These are phyloP conservation scores for Trichophyton mentagrophytes DNA, from an alignment of 2,329 filamentous ascomycete species.

Conservation along the genomic window DNA sequence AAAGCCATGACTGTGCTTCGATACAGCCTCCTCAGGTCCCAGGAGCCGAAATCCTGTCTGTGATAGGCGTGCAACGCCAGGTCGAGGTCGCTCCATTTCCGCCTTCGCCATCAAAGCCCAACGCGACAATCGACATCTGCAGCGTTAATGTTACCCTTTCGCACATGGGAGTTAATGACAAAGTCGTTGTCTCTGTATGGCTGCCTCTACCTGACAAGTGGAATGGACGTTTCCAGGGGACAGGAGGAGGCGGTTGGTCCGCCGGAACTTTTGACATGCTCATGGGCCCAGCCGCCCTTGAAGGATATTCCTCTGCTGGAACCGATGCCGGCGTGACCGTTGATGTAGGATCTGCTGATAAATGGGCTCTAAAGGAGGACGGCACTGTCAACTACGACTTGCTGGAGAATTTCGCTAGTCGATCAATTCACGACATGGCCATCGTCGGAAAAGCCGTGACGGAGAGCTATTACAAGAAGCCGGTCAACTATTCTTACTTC, in stretches of 20 bases:
- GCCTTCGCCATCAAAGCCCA: background rate
- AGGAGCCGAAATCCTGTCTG: background rate
- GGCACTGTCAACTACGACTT: background rate
- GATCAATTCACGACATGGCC: background rate
- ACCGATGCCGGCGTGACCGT: background rate
- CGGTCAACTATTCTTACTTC: conserved; percentile 5
- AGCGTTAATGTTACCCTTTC: background rate
- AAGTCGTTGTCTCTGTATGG: background rate
- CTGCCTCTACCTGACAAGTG: background rate
- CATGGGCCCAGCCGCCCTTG: background rate
- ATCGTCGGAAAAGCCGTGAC: background rate
- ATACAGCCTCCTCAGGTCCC: background rate
- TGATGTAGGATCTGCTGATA: background rate
- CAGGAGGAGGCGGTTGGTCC: background rate
- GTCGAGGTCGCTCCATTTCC: background rate
- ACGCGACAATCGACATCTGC: background rate
- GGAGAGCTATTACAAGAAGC: background rate
- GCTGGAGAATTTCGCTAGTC: background rate
- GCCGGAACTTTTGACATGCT: background rate
- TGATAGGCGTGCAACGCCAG: background rate
- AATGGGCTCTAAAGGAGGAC: background rate
- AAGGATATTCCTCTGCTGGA: background rate
- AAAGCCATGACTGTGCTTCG: background rate
- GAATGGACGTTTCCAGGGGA: background rate
- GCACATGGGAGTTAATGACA: background rate